These are phyloP conservation scores for Botrytis squamosa DNA, from an alignment of 2,329 filamentous ascomycete species.

Conservation along the genomic window DNA sequence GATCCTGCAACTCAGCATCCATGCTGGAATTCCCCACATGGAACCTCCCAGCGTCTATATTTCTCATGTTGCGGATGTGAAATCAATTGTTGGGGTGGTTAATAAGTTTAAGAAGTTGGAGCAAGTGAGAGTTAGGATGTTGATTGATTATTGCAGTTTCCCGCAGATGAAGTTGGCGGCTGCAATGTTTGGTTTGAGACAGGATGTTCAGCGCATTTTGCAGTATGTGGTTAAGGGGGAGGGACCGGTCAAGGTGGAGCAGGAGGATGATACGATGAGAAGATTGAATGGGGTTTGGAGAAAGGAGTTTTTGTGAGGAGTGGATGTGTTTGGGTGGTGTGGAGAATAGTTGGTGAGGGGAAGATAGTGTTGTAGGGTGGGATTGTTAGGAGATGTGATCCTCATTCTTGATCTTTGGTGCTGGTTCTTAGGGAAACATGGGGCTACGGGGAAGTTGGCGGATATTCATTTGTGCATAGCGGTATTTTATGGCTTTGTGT, in stretches of 20 bases:
- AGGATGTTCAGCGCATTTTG: fast-evolving
- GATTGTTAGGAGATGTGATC: too few relatives aligned
- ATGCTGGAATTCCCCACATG: background rate
- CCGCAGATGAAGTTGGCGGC: background rate
- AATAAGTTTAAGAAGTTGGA: background rate
- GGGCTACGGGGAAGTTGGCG: background rate
- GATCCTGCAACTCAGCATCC: background rate
- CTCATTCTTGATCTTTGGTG: background rate
- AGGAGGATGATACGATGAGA: background rate
- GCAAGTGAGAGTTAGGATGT: background rate
- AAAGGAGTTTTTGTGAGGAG: background rate
- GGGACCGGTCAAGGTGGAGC: background rate
- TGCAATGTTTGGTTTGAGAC: background rate
- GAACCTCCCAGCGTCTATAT: background rate
- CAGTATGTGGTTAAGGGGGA: background rate
- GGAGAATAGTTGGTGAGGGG: background rate
- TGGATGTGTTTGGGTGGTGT: background rate
- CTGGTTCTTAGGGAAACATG: fast-evolving
- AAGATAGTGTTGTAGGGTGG: background rate
- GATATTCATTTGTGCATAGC: background rate
- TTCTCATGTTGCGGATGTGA: background rate
- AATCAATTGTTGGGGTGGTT: background rate
- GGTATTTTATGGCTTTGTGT: background rate
- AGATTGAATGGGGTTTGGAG: background rate
- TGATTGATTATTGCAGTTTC: background rate